Percentiles rank a stretch among this genome's conserved stretches.
phyloP scores from a whole-genome alignment of 179 eudicot genomes.

The Kewa caespitosa region DNA sequence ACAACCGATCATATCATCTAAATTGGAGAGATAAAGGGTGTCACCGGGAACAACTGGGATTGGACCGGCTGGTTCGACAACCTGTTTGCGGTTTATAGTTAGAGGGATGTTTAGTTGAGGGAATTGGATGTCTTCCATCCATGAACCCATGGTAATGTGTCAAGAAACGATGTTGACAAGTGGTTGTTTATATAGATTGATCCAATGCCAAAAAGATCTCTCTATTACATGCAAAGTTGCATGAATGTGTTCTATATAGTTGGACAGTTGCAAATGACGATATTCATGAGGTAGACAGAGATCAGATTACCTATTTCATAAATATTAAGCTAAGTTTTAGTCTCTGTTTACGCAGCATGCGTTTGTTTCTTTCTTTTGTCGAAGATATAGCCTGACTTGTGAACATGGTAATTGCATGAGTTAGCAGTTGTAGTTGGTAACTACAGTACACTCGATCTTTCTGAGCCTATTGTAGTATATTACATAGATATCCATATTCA shows the following conservation, averaged over 20 bases:
- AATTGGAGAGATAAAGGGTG: conserved; percentile 75
- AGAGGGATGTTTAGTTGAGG: conserved; percentile 56
- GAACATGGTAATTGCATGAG: conserved; percentile 25
- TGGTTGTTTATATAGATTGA: conserved; percentile 2
- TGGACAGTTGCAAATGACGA: conserved; percentile 30
- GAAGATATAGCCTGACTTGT: not conserved
- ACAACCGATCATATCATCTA: conserved; percentile 80
- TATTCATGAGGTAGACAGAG: conserved; percentile 28
- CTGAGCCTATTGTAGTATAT: too few species aligned
- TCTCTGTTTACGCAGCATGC: not conserved
- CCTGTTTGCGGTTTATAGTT: conserved; percentile 33
- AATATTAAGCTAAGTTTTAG: not conserved
- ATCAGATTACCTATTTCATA: not conserved
- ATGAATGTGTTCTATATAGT: conserved; percentile 19
- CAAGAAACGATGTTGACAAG: not conserved
- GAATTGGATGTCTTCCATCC: conserved; percentile 67
- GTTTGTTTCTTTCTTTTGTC: not conserved
- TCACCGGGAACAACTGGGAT: conserved; percentile 51
- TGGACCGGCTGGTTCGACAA: conserved; percentile 51
- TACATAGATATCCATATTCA: too few species aligned
- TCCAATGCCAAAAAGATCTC: not conserved
- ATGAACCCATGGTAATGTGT: conserved; percentile 47
- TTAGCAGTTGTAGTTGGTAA: not conserved
- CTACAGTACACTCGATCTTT: not conserved
- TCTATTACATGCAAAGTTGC: conserved; percentile 22